Base-by-base conservation (phyloP, 345 rosid species). In the Combretum micranthum region DNA sequence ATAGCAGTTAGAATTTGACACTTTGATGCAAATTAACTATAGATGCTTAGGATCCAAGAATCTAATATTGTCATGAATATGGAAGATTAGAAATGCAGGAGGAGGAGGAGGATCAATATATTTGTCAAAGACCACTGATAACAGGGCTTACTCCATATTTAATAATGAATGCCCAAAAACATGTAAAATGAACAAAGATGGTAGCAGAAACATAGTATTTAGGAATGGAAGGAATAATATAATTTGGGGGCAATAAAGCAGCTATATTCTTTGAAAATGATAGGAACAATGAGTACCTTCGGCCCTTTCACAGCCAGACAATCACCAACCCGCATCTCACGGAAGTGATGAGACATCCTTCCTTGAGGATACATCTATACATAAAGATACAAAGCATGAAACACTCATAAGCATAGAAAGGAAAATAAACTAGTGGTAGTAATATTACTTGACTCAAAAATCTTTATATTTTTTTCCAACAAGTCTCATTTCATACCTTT, bases 331-430 rank as follows among this genome's bases (percentile, higher is more conserved):
- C 65, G 74, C 88, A 93, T 76, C 85, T 93, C 95, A 13, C 97
- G 82, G 69, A 93, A 93, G 79, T 93, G 99, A 72, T 89, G 97
- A 57, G 99, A 93, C 97, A 93, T 93, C 74, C 96, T 78, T 76
- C 99, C 99, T 83, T 85, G 95, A 9, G 99, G 92, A 66, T 93
- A 93, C 99, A 93, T 93, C 99, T 93, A 66, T 14, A 61, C 46
- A 20, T 42, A 42, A 43, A 62, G 53, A 32, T 13, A 60, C 64
- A 56, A 44, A 53, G 23, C 50, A 69, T 20, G 39, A 32, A 32
- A 32, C 10, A 7, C 10, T 32, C 3, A 25, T 32, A 11, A 32
- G 39, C 10, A 7, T 32, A 32, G 32, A 25, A 25, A 32, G 39
- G 10, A 0, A 32, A 25, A 3, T 11, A 32, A 32, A 7, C 1